Evolutionary conservation across 257 asterid genomes (phyloP), one percentile per base, ranked within the genome.

Genomic region (Solanum corneliomulleri): DNA sequence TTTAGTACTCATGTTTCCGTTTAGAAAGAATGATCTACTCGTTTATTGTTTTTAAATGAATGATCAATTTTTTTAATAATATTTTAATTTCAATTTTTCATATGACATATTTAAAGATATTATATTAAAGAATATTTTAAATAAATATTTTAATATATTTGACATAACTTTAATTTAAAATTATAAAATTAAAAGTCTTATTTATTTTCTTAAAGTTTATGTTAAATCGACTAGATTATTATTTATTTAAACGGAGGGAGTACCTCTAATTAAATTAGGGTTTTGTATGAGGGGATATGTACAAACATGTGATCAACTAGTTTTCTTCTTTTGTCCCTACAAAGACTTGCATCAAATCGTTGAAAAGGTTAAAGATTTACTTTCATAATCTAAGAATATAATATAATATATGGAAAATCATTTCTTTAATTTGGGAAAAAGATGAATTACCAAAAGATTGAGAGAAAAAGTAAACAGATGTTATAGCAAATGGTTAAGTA

Each of bases 241-340:
- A 16, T 52, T 52, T 18, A 49, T 3, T 52, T 18, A 18, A 1
- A 52, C n/a, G 62, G 10, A 52, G n/a, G 62, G 62, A 52, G 62
- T 47, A 78, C 23, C 56, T 29, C 29, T 80, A 49, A 49, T 49
- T 15, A 80, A 45, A 27, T 29, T 80, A 11, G 85, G 29, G 68
- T 47, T 80, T 80, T 47, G 85, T 80, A 80, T 29, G 64, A 37
- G 29, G 23, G 85, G 85, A 80, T 80, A 29, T 47, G 29, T 80
- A 80, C 69, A 80, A 80, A 80, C 68, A 80, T 47, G 85, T 80
- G 69, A 80, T 80, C 69, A 80, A 47, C 85, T 47, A 47, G 68
- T 80, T 18, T 80, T 76, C 83, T 41, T 41, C 58, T 76, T 41
- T 76, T 76, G 83, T 39, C 83, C 83, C 83, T 41, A 76, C 83